Evolutionary conservation across 805 yeast genomes (phyloP).

Genomic region (Lachancea cidri): DNA sequence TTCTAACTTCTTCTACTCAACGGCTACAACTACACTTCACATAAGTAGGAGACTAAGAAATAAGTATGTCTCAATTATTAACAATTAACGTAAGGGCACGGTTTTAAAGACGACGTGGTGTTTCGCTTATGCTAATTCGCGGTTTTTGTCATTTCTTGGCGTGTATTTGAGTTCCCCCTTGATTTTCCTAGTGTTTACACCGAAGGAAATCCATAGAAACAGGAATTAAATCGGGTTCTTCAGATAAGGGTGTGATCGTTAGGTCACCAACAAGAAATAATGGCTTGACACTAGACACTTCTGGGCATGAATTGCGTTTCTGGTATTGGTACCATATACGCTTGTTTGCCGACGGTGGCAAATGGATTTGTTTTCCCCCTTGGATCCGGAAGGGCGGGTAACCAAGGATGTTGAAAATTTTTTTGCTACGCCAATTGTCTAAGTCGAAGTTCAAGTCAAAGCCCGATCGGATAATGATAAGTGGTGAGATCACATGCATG

Average conservation of each 20-base stretch:
- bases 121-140: background rate
- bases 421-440: background rate
- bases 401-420: background rate
- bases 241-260: background rate
- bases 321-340: too few relatives aligned
- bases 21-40: background rate
- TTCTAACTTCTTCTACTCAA: background rate
- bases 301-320: too few relatives aligned
- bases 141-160: background rate
- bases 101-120: background rate
- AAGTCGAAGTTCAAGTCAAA: background rate
- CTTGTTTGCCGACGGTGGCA: too few relatives aligned
- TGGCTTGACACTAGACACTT: too few relatives aligned
- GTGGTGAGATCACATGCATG: background rate
- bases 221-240: background rate
- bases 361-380: background rate
- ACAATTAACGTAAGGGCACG: background rate
- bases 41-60: background rate
- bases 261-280: too few relatives aligned
- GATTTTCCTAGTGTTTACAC: background rate
- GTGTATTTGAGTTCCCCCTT: background rate
- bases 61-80: background rate
- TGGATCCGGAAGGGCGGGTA: conserved; percentile 1
- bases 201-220: background rate
- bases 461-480: background rate